These are phyloP conservation scores for Paramecium biaurelia DNA, from an alignment of 73 alveolate genomes.

Conservation along the genomic window DNA sequence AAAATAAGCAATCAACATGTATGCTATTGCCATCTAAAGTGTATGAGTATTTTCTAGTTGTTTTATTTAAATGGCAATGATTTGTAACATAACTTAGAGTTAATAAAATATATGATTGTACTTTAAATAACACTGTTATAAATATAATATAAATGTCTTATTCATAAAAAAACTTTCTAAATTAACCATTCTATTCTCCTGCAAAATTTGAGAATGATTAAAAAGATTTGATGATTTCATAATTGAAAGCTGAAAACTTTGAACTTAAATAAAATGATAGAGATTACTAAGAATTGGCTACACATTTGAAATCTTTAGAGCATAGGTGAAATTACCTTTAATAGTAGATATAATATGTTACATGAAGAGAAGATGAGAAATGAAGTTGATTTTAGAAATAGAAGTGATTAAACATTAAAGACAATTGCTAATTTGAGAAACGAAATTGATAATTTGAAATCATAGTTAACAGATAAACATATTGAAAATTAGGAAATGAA, in stretches of 20 bases:
- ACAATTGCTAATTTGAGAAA: slow-evolving; percentile 46
- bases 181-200: slow-evolving; percentile 49
- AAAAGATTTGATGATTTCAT: slow-evolving; percentile 58
- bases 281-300: slow-evolving; percentile 55
- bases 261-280: slow-evolving; percentile 58
- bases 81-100: not conserved
- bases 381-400: slow-evolving; percentile 60
- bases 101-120: no score
- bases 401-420: slow-evolving; percentile 48
- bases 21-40: not conserved
- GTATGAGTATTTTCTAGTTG: not conserved
- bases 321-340: not conserved
- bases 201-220: slow-evolving; percentile 60
- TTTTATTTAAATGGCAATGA: not conserved
- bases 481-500: slow-evolving; percentile 56
- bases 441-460: slow-evolving; percentile 61
- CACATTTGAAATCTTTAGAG: slow-evolving; percentile 57
- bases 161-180: not conserved
- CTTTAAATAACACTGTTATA: not conserved
- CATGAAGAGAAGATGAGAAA: slow-evolving; percentile 64
- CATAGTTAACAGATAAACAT: slow-evolving; percentile 57
- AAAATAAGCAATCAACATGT: not conserved
- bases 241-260: slow-evolving; percentile 57
- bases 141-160: slow-evolving; percentile 19
- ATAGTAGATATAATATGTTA: slow-evolving; percentile 58